phyloP scores from a whole-genome alignment of 345 rosid species.

The Draba incana region DNA sequence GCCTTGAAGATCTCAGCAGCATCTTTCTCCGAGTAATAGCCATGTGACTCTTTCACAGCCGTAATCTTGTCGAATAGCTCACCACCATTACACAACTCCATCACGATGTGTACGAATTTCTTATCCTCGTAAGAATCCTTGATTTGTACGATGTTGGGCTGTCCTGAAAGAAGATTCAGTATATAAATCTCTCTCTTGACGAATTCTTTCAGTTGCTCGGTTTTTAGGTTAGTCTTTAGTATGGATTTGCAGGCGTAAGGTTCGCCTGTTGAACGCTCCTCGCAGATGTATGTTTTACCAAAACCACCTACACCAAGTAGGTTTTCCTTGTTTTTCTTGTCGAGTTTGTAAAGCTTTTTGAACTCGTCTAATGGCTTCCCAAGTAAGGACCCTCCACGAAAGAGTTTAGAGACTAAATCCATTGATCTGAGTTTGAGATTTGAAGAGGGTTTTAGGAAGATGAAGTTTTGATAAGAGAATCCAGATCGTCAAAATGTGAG shows the following conservation, averaged over 20 bases:
- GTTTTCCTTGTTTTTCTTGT: slow-evolving; percentile 50
- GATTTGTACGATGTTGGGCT: slow-evolving; percentile 67
- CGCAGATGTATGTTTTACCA: slow-evolving; percentile 63
- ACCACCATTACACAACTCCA: slow-evolving; percentile 82
- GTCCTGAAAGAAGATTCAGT: slow-evolving; percentile 70
- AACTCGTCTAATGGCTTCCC: slow-evolving; percentile 68
- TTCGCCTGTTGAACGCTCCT: slow-evolving; percentile 58
- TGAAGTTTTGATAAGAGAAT: not conserved
- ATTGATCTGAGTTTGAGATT: not conserved
- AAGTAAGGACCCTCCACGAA: slow-evolving; percentile 43
- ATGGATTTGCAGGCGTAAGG: slow-evolving; percentile 74
- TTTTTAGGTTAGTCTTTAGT: slow-evolving; percentile 52
- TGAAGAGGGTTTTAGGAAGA: not conserved
- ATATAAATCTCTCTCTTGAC: slow-evolving; percentile 64
- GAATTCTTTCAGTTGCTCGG: slow-evolving; percentile 52
- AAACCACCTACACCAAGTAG: slow-evolving; percentile 64
- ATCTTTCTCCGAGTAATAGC: slow-evolving; percentile 67
- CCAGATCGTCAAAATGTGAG: too few relatives aligned
- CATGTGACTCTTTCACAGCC: slow-evolving; percentile 32
- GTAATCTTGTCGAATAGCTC: slow-evolving; percentile 68
- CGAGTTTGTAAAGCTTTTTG: slow-evolving; percentile 47
- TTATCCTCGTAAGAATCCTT: slow-evolving; percentile 62
- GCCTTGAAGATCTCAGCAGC: slow-evolving; percentile 57
- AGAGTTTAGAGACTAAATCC: not conserved
- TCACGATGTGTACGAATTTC: slow-evolving; percentile 64